Conservation (phyloP, 139 green algal genomes). For the Pleodorina starrii region DNA sequence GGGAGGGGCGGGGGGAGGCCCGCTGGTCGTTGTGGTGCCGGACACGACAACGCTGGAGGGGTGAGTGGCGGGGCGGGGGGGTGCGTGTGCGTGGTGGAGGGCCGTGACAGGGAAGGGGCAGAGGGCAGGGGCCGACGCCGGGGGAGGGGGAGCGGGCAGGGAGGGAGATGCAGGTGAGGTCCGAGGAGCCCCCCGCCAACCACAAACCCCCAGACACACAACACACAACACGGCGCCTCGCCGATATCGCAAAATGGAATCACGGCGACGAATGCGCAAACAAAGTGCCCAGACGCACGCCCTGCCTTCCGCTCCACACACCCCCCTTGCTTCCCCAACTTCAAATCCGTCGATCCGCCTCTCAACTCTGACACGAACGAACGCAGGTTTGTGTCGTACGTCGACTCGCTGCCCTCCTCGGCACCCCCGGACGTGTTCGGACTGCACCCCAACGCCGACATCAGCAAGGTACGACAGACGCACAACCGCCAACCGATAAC, state of each 20-base stretch:
- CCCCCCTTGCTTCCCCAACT: not conserved
- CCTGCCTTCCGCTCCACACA: not conserved
- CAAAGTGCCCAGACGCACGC: not conserved
- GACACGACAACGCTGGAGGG: constrained; percentile 3
- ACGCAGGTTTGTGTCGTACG: constrained; percentile 62
- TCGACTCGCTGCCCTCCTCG: constrained; percentile 55
- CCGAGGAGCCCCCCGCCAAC: not conserved
- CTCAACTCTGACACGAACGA: too few species aligned
- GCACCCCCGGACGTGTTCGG: constrained; percentile 73
- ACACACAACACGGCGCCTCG: too few species aligned
- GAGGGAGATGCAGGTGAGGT: not conserved
- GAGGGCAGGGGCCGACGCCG: not conserved
- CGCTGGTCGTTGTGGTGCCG: not conserved
- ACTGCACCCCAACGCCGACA: constrained; percentile 80
- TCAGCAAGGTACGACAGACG: constrained; percentile 63
- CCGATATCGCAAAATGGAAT: too few species aligned
- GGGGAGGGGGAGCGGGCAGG: too few species aligned
- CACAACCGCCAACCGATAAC: too few species aligned
- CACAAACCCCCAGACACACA: not conserved
- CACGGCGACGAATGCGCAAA: not conserved
- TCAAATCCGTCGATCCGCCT: too few species aligned
- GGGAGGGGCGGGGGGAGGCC: not conserved
- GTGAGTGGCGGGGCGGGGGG: not conserved
- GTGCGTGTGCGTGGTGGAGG: not conserved
- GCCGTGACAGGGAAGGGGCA: not conserved